Evolutionary conservation across 2,329 filamentous ascomycete genomes (phyloP).

Genomic region (Ascochyta rabiei): DNA sequence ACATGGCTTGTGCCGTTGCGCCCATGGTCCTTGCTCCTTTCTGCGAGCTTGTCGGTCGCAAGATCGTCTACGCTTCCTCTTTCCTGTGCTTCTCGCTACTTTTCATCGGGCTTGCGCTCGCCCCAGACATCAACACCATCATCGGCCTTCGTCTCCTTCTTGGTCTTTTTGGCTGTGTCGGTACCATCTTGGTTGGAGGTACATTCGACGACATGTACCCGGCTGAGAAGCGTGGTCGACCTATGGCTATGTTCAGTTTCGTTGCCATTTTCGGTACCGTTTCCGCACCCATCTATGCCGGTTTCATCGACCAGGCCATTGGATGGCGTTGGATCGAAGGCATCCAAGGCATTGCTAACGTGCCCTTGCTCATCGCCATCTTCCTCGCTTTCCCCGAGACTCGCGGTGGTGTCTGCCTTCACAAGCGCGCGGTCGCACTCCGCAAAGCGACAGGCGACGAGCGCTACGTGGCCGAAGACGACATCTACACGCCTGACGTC

Average conservation of each 20-base stretch:
- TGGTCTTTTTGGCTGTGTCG: conserved; percentile 37
- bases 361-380: conserved; percentile 52
- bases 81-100: conserved; percentile 36
- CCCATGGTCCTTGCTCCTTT: conserved; percentile 36
- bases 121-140: conserved; percentile 31
- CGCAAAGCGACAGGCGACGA: conserved; percentile 57
- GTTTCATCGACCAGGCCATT: conserved; percentile 60
- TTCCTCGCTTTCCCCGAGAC: conserved; percentile 47
- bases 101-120: conserved; percentile 36
- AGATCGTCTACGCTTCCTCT: conserved; percentile 31
- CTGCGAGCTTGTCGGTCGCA: conserved; percentile 35
- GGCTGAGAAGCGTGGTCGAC: conserved; percentile 32
- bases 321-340: conserved; percentile 62
- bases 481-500: conserved; percentile 58
- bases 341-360: conserved; percentile 59
- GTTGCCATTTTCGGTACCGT: conserved; percentile 54
- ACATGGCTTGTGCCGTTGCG: conserved; percentile 34
- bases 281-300: conserved; percentile 60
- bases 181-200: conserved; percentile 35
- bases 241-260: conserved; percentile 40
- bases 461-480: conserved; percentile 57
- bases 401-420: conserved; percentile 55
- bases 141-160: conserved; percentile 36
- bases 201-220: conserved; percentile 41
- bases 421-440: conserved; percentile 57